Conservation (phyloP, 495 filamentous ascomycete species). For the Penicillium steckii region DNA sequence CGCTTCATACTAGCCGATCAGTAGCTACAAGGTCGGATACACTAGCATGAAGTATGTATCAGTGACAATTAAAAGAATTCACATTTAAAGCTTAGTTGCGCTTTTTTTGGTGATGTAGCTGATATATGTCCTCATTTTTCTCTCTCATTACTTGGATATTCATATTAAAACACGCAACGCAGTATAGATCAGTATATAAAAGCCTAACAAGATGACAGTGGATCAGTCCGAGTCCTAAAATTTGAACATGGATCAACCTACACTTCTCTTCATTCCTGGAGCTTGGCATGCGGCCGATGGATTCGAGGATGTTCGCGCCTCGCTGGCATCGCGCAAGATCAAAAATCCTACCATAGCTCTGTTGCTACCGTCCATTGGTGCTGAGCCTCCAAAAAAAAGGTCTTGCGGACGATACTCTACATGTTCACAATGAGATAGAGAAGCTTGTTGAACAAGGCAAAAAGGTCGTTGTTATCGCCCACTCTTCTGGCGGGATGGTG, state of each 20-base stretch:
- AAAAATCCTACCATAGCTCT: neutral
- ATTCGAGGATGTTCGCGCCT: neutral
- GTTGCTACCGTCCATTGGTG: neutral
- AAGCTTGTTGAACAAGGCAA: neutral
- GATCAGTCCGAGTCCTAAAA: no score
- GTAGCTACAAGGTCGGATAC: no score
- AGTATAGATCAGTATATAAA: no score
- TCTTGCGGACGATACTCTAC: neutral
- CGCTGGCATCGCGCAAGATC: neutral
- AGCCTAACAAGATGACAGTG: no score
- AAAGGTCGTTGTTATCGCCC: constrained; percentile 36
- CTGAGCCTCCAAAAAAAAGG: neutral
- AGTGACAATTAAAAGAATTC: no score
- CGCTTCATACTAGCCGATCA: no score
- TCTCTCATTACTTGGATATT: no score
- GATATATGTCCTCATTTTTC: no score
- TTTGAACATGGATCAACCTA: neutral
- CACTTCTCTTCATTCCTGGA: neutral
- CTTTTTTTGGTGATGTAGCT: no score
- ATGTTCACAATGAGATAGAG: neutral
- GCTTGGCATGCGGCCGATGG: neutral
- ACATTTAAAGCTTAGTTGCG: no score
- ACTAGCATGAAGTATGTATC: no score
- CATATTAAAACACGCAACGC: no score
- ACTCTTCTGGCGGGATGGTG: constrained; percentile 41